Evolutionary conservation across 2,329 filamentous ascomycete species (phyloP).

Genomic region (Botrytis squamosa): DNA sequence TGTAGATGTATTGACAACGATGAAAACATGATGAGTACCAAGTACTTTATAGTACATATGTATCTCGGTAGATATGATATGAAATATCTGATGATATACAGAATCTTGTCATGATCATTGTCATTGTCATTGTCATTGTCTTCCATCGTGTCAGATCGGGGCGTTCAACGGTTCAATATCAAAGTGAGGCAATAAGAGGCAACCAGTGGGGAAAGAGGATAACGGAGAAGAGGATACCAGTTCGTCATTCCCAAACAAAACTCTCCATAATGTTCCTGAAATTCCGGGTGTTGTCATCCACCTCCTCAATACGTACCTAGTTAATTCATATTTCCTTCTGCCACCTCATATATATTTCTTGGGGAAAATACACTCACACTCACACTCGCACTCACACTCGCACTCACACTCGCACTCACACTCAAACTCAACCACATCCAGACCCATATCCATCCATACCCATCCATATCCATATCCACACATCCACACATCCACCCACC

Average conservation of each 20-base stretch:
- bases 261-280: slow-evolving; percentile 6
- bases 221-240: neutral
- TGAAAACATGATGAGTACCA: neutral
- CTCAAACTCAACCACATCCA: neutral
- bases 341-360: slow-evolving; percentile 11
- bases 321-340: neutral
- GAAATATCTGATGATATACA: neutral
- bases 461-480: neutral
- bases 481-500: neutral
- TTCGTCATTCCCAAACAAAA: neutral
- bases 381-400: neutral
- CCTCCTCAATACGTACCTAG: neutral
- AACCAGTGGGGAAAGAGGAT: neutral
- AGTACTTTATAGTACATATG: neutral
- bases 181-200: slow-evolving; percentile 11
- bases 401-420: neutral
- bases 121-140: neutral
- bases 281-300: slow-evolving; percentile 3
- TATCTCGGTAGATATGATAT: neutral
- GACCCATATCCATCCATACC: neutral
- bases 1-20: neutral
- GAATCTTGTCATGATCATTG: neutral
- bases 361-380: neutral
- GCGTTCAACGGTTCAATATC: neutral
- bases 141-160: neutral